phyloP scores from a whole-genome alignment of 2,329 filamentous ascomycete species.

The Alternaria gaisen region DNA sequence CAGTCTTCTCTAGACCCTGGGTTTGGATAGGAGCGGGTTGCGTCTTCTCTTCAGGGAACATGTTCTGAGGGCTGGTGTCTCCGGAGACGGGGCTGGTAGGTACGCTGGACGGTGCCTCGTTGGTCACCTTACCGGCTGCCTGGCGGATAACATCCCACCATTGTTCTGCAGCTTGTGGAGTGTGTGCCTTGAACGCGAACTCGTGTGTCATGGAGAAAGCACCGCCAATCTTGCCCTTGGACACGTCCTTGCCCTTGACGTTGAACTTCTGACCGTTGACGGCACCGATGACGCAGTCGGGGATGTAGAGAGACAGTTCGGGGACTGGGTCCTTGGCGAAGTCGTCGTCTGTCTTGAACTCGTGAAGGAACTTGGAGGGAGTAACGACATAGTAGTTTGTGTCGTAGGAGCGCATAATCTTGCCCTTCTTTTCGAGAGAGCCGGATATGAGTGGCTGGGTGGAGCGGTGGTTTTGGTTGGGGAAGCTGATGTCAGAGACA shows the following conservation, averaged over 20 bases:
- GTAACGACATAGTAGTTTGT: constrained; percentile 91
- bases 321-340: constrained; percentile 77
- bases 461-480: constrained; percentile 84
- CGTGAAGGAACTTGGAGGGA: constrained; percentile 86
- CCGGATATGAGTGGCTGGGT: constrained; percentile 89
- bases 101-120: constrained; percentile 50
- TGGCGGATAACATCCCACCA: constrained; percentile 80
- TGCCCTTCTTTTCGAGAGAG: constrained; percentile 86
- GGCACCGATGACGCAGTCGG: constrained; percentile 82
- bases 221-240: constrained; percentile 77
- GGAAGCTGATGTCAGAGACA: constrained; percentile 78
- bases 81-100: constrained; percentile 49
- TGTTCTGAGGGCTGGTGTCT: constrained; percentile 25
- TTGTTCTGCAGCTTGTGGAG: constrained; percentile 78
- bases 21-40: constrained; percentile 45
- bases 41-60: constrained; percentile 3
- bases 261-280: constrained; percentile 84
- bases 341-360: constrained; percentile 92
- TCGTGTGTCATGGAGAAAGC: constrained; percentile 84
- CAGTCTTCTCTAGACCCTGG: constrained; percentile 38
- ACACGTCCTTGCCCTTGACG: constrained; percentile 92
- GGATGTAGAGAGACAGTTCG: constrained; percentile 89
- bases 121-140: constrained; percentile 63
- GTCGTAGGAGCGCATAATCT: constrained; percentile 82
- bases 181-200: constrained; percentile 87